Percentiles rank a stretch among this genome's conserved stretches.
Conservation (phyloP, 352 stramenopile species). For the Thraustochytrium striatum region DNA sequence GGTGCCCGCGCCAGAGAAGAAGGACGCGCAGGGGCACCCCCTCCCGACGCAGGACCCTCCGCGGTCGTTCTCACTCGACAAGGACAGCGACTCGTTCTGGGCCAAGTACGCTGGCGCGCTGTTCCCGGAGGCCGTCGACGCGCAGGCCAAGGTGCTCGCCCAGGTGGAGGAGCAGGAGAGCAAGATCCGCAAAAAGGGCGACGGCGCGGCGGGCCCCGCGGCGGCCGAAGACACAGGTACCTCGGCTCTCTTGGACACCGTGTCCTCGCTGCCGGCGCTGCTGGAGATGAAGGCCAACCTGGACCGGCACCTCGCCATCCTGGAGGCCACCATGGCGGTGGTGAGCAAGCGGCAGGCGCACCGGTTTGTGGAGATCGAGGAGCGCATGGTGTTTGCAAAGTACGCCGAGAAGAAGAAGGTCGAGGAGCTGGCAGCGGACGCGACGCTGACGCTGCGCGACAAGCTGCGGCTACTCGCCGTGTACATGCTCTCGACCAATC, state of each 20-base stretch:
- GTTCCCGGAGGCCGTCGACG: conserved; percentile 26
- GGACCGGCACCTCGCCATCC: background rate
- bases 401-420: conserved; percentile 44
- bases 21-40: background rate
- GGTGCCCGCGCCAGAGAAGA: background rate
- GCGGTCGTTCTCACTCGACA: background rate
- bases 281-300: conserved; percentile 44
- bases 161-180: conserved; percentile 18
- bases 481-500: conserved; percentile 19
- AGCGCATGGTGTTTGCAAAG: conserved; percentile 29
- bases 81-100: conserved; percentile 42
- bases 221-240: conserved; percentile 32
- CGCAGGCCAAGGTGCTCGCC: conserved; percentile 22
- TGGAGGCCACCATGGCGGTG: conserved; percentile 38
- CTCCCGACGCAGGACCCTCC: background rate
- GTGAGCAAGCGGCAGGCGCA: conserved; percentile 31
- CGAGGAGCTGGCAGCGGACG: conserved; percentile 14
- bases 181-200: conserved; percentile 21
- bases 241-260: conserved; percentile 2
- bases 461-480: conserved; percentile 36
- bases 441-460: conserved; percentile 30
- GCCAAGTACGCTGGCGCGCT: conserved; percentile 16
- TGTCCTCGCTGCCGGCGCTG: conserved; percentile 32
- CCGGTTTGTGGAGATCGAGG: conserved; percentile 38
- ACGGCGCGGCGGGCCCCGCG: too few species aligned